A percentile compares a stretch with the other conserved stretches of the same genome.
Conservation (phyloP, 306 rosid genomes). For the Dalbergia oliveri region DNA sequence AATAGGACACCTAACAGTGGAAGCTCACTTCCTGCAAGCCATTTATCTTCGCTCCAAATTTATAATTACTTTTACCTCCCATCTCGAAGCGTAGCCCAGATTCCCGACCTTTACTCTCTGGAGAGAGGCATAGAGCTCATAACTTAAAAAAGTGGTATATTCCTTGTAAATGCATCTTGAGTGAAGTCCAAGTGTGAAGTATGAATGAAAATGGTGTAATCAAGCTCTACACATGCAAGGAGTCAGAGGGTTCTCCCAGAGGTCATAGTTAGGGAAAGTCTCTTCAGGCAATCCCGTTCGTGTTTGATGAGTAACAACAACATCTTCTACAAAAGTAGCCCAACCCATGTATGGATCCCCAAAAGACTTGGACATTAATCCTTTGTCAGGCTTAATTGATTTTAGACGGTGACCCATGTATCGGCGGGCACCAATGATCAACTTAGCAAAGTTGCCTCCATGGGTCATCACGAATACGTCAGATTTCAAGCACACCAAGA, state of each 20-base stretch:
- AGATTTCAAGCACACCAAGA: constrained; percentile 97
- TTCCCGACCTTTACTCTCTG: constrained; percentile 26
- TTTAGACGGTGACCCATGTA: constrained; percentile 94
- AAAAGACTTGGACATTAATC: constrained; percentile 96
- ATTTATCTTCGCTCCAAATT: constrained; percentile 39
- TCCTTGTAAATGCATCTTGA: constrained; percentile 40
- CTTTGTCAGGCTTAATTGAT: constrained; percentile 98
- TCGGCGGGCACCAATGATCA: constrained; percentile 95
- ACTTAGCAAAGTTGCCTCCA: constrained; percentile 98
- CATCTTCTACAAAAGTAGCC: constrained; percentile 95
- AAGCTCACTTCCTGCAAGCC: constrained; percentile 49
- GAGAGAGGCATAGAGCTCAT: constrained; percentile 33
- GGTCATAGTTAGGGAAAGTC: constrained; percentile 93
- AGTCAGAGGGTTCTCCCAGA: constrained; percentile 96
- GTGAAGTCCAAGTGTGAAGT: constrained; percentile 35
- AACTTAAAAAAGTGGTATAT: constrained; percentile 36
- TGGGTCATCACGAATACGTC: constrained; percentile 99
- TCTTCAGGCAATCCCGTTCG: constrained; percentile 93
- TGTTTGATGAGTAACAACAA: constrained; percentile 85
- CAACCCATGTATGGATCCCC: constrained; percentile 99
- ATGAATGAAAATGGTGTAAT: constrained; percentile 45
- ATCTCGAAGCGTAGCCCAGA: constrained; percentile 29
- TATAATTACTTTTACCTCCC: constrained; percentile 44
- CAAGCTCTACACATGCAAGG: constrained; percentile 99
- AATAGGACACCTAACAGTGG: constrained; percentile 45